phyloP scores from a whole-genome alignment of 306 rosid species.

The Phaseolus lunatus region DNA sequence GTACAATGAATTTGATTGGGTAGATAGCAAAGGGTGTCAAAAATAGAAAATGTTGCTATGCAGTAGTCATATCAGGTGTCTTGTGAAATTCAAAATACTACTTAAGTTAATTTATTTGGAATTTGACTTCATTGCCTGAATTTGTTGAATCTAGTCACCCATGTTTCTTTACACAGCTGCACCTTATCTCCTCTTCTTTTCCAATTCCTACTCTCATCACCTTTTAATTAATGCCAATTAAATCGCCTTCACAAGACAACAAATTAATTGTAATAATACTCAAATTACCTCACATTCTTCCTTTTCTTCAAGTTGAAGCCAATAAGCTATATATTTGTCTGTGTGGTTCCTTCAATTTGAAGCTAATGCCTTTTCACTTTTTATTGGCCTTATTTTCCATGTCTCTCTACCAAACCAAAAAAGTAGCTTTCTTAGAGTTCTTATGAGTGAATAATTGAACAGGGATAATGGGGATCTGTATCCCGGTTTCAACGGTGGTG shows the following conservation, averaged over 20 bases:
- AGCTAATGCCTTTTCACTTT: conserved; percentile 5
- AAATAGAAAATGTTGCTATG: neutral
- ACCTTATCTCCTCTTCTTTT: conserved; percentile 41
- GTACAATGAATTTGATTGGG: neutral
- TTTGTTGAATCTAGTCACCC: conserved; percentile 48
- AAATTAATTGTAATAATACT: neutral
- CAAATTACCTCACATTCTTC: conserved; percentile 20
- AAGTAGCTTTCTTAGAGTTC: conserved; percentile 9
- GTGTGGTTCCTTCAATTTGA: conserved; percentile 33
- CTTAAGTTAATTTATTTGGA: conserved; percentile 22
- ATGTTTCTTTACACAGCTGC: conserved; percentile 14
- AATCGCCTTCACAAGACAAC: neutral
- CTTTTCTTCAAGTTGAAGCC: conserved; percentile 46
- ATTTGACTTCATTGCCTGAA: conserved; percentile 36
- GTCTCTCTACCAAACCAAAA: conserved; percentile 12
- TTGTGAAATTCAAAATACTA: conserved; percentile 34
- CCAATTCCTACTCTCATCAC: conserved; percentile 39
- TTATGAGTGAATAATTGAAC: conserved; percentile 43
- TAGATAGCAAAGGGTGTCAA: neutral
- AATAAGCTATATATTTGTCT: conserved; percentile 22
- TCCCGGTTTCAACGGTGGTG: conserved; percentile 61
- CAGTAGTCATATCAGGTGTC: neutral
- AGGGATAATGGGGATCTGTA: conserved; percentile 69
- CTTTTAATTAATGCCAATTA: conserved; percentile 33
- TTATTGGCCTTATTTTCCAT: neutral